Evolutionary conservation across 257 asterid genomes (phyloP).

Genomic region (Scutellaria barbata): DNA sequence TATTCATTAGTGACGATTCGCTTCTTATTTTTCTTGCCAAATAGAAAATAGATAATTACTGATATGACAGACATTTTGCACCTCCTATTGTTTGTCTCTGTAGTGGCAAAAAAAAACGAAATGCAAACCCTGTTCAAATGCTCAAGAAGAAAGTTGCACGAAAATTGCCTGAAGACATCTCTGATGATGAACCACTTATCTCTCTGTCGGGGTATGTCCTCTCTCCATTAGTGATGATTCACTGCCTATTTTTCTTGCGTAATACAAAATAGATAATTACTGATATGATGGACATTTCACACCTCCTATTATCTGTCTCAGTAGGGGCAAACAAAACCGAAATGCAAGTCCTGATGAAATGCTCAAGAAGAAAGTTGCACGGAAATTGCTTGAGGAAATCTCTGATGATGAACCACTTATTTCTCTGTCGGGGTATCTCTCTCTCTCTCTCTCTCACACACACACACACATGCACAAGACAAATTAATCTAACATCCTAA

Average conservation of each 20-base stretch:
- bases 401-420: conserved; percentile 65
- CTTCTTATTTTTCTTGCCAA: conserved; percentile 9
- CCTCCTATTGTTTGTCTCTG: conserved; percentile 27
- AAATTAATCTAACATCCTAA: not conserved
- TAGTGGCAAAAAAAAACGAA: conserved; percentile 56
- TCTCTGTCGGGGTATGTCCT: conserved; percentile 53
- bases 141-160: conserved; percentile 44
- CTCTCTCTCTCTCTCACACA: conserved; percentile 28
- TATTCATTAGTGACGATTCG: conserved; percentile 1
- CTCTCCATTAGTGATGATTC: conserved; percentile 19
- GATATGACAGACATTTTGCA: not conserved
- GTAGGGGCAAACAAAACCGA: conserved; percentile 55
- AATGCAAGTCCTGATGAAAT: conserved; percentile 45
- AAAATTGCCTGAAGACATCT: conserved; percentile 41
- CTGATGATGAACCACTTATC: conserved; percentile 67
- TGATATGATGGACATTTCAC: not conserved
- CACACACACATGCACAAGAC: not conserved
- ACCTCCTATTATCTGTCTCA: conserved; percentile 27
- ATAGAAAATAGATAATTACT: conserved; percentile 15
- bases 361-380: conserved; percentile 43
- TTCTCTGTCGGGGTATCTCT: conserved; percentile 53
- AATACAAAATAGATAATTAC: conserved; percentile 21
- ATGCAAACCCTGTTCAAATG: conserved; percentile 43
- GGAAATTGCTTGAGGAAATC: conserved; percentile 41
- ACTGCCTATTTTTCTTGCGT: conserved; percentile 7